A percentile compares a stretch with the other conserved stretches of the same genome.
Conservation (phyloP, 768 basidiomycete species). For the Gymnopilus dilepis region DNA sequence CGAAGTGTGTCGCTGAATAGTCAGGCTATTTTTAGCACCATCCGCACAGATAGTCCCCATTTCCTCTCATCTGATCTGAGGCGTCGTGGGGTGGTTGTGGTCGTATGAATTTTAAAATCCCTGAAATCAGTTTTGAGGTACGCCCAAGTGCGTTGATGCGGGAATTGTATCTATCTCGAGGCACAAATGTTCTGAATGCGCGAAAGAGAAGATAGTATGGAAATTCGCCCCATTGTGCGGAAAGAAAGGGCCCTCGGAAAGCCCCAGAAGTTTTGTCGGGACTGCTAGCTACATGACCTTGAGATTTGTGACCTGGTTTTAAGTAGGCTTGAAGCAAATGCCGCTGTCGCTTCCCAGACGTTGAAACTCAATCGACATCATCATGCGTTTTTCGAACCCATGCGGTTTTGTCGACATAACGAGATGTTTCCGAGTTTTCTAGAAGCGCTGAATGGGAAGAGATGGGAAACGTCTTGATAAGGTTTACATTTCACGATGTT, state of each 20-base stretch:
- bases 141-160: neutral
- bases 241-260: too few relatives aligned
- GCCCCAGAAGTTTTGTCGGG: too few relatives aligned
- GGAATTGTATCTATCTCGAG: neutral
- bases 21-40: neutral
- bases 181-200: neutral
- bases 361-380: neutral
- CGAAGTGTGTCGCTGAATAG: neutral
- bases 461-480: too few relatives aligned
- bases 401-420: constrained; percentile 2
- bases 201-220: neutral
- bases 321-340: too few relatives aligned
- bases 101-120: neutral
- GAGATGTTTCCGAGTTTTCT: constrained; percentile 1
- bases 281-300: neutral
- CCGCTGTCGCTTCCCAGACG: too few relatives aligned
- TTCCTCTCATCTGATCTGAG: constrained; percentile 1
- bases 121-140: neutral
- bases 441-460: neutral
- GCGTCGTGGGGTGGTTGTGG: neutral
- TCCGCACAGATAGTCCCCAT: neutral
- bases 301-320: too few relatives aligned
- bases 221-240: too few relatives aligned
- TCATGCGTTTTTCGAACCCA: neutral
- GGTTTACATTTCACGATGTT: neutral